Base-by-base conservation (phyloP, 1,284 basidiomycete species). In the Ganoderma boninense region DNA sequence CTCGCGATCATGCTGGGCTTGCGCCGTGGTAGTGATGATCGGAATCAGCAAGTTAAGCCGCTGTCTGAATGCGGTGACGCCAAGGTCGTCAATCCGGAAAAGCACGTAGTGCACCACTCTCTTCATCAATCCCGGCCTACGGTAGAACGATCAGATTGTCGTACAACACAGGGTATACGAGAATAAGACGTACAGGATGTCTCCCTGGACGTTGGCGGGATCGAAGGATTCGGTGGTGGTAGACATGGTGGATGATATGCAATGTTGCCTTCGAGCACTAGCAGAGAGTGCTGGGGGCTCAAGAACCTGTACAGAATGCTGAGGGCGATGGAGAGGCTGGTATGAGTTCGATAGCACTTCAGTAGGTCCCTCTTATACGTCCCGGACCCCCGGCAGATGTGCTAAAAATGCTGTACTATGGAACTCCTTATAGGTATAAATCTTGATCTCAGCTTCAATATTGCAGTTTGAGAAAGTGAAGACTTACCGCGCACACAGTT, bases 171-270 rank as follows among this genome's bases (percentile, higher is more conserved):
- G 10, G 20, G 2, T 20, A 7, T 8, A 23, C 63, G 3, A 46
- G 16, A 46, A 62, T 60, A 46, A 18, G 13, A 69, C 83, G 65
- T 72, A 86, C 86, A 87, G 75, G 67, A 87, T 84, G 71, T 87
- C 86, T 42, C 85, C 85, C 75, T 87, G 86, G 73, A 87, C 83
- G 71, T 86, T 84, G 65, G 78, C 77, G 56, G 84, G 81, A 71
- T 86, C 72, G 43, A 73, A 63, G 43, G 72, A 64, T 13, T 72
- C 63, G 18, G 59, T 4, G 35, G 68, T 66, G 23, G 71, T 26
- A 2, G 71, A 43, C 71, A 72, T 72, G 26, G 18, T 63, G 40
- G 29, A 42, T 52, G 57, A 64, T 26, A 60, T 52, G 54, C 13
- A 13, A 18, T 46, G 44, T 7, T 4, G 49, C 2, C n/a, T 52